Base-by-base conservation (phyloP, 1,284 basidiomycete species). In the Cryptococcus hybrid region DNA sequence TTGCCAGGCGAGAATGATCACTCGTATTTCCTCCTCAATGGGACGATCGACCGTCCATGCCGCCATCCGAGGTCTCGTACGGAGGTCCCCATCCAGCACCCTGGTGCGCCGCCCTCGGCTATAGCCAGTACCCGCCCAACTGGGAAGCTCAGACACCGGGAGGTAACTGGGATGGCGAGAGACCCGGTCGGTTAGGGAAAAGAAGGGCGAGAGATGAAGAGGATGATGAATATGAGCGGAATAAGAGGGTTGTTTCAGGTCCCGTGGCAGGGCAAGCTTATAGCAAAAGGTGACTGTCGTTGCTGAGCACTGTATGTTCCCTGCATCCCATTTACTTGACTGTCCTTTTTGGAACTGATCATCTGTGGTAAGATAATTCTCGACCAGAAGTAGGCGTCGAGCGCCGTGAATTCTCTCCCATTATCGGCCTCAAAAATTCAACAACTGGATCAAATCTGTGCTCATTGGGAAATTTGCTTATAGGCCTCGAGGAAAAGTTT, bases 371-470 rank as follows among this genome's bases (percentile, higher is more conserved):
- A 94, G 90, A 99, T 79, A 99, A 99, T 75, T 84, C 86, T 46
- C 86, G 96, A 8, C 91, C 90, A 4, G 93, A 99, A 60, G 88
- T 95, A 9, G 93, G 92, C 53, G 84, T 92, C 36, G 82, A 86
- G 7, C 86, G 88, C 63, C 88, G 96, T 40, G 84, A 85, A 62
- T 86, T 88, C n/a, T 97, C 93, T 5, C 92, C 93, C 38, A 99
- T 99, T 70, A 92, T 97, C 58, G 93, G 92, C 24, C 83, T 99
- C 56, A 94, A 95, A 90, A 86, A 74, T 99, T 98, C 81, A 99
- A 99, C 80, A 99, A 99, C 79, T 99, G 96, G 94, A 87, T 97
- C 68, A 98, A 98, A 78, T 92, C 90, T 11, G 91, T 96, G 8
- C 82, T 97, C 60, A 95, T 98, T 68, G 88, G 88, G 7, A 88